Conservation (phyloP, 2,329 filamentous ascomycete species). For the Chaetomiaceae sp. region DNA sequence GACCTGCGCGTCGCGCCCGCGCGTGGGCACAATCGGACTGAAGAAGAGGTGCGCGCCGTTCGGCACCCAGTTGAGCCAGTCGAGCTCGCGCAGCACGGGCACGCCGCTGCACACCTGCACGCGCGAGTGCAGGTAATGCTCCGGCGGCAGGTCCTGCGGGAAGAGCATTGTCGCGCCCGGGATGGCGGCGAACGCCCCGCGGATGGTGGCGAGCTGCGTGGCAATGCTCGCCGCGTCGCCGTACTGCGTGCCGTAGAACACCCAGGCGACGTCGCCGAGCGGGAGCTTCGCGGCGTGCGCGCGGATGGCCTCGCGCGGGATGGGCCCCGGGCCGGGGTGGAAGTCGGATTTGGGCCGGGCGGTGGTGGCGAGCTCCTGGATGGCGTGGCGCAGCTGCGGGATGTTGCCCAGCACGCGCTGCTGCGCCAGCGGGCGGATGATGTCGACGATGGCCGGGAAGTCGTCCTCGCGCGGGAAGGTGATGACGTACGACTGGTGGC, state of each 20-base stretch:
- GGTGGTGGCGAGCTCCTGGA: conserved; percentile 39
- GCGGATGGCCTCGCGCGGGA: conserved; percentile 29
- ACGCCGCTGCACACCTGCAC: conserved; percentile 31
- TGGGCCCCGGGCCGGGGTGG: conserved; percentile 23
- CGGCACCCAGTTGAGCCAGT: conserved; percentile 43
- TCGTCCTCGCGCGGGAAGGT: conserved; percentile 35
- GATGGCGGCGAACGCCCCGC: conserved; percentile 35
- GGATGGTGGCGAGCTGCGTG: conserved; percentile 33
- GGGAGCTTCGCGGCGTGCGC: conserved; percentile 31
- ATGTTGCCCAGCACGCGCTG: conserved; percentile 43
- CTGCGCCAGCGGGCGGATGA: conserved; percentile 33
- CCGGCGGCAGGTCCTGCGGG: conserved; percentile 34
- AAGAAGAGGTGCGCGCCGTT: conserved; percentile 48
- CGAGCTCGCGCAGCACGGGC: conserved; percentile 33
- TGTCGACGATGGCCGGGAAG: conserved; percentile 31
- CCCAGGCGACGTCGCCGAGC: conserved; percentile 40
- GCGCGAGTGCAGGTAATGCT: conserved; percentile 34
- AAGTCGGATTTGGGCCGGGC: conserved; percentile 32
- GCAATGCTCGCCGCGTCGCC: conserved; percentile 26
- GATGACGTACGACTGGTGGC: conserved; percentile 35
- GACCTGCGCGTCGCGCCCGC: conserved; percentile 39
- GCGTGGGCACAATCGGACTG: conserved; percentile 44
- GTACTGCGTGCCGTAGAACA: conserved; percentile 44
- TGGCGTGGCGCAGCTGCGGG: conserved; percentile 38
- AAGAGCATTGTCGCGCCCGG: conserved; percentile 37